phyloP scores from a whole-genome alignment of 164 flowering plant species.

The Stephania yunnanensis region DNA sequence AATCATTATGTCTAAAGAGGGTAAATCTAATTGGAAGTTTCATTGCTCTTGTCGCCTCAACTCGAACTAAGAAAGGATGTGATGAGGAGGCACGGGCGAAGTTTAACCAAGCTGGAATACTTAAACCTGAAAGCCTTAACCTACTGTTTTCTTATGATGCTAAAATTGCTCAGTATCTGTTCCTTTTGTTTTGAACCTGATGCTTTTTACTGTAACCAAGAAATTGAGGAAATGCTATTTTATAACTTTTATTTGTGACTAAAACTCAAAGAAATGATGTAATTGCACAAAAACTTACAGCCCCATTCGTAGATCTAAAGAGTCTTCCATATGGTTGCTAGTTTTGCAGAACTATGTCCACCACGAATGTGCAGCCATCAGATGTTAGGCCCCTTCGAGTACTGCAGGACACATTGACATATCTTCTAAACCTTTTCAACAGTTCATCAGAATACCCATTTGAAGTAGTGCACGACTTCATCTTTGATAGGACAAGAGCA shows the following conservation, averaged over 20 bases:
- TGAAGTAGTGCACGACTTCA: slow-evolving; percentile 76
- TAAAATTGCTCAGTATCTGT: background rate
- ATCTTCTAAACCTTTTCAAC: slow-evolving; percentile 46
- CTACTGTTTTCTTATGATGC: background rate
- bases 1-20: too few species aligned
- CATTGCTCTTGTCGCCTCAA: too few species aligned
- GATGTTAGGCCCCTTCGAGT: slow-evolving; percentile 79
- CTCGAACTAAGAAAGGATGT: too few species aligned
- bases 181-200: background rate
- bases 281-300: background rate
- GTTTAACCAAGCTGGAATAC: too few species aligned
- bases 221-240: too few species aligned
- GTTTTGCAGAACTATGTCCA: slow-evolving; percentile 88
- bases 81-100: too few species aligned
- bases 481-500: slow-evolving; percentile 87
- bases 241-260: too few species aligned
- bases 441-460: slow-evolving; percentile 50
- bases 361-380: slow-evolving; percentile 38
- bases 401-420: slow-evolving; percentile 54
- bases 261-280: background rate
- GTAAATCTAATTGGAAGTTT: too few species aligned
- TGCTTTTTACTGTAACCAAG: background rate
- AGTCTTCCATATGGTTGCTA: slow-evolving; percentile 24
- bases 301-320: background rate
- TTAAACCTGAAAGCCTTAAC: background rate